A percentile compares a stretch with the other conserved stretches of the same genome.
Evolutionary conservation across 2,329 filamentous ascomycete genomes (phyloP).

Genomic region (Calycina herbarum): DNA sequence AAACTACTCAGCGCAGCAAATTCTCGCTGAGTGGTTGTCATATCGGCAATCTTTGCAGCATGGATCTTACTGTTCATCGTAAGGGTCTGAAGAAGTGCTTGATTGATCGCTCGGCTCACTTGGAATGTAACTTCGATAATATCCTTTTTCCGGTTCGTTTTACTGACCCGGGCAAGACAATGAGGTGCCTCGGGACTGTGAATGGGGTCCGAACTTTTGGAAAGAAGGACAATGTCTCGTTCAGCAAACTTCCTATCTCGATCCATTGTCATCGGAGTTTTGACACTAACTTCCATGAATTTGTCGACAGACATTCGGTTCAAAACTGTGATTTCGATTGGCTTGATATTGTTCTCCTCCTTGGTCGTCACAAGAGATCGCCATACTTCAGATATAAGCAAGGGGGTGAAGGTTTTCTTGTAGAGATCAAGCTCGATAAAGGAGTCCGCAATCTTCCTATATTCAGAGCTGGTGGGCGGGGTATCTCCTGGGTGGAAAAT

Average conservation of each 20-base stretch:
- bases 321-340: conserved; percentile 84
- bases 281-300: conserved; percentile 87
- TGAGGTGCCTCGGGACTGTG: conserved; percentile 65
- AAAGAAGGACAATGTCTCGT: conserved; percentile 87
- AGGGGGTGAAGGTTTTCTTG: conserved; percentile 83
- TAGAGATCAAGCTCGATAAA: conserved; percentile 79
- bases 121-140: conserved; percentile 84
- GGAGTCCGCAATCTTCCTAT: conserved; percentile 72
- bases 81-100: conserved; percentile 60
- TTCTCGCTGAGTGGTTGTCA: conserved; percentile 93
- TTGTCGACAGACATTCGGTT: conserved; percentile 89
- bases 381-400: conserved; percentile 93
- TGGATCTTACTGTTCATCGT: conserved; percentile 69
- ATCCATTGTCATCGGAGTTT: conserved; percentile 68
- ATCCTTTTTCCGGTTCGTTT: conserved; percentile 77
- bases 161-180: conserved; percentile 82
- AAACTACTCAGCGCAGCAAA: conserved; percentile 88
- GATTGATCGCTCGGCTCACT: conserved; percentile 57
- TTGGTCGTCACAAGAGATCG: conserved; percentile 87
- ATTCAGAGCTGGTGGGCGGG: conserved; percentile 74
- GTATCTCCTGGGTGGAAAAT: conserved; percentile 89
- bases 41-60: conserved; percentile 83
- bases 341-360: conserved; percentile 77
- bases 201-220: conserved; percentile 71
- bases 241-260: conserved; percentile 74